Evolutionary conservation across 1,284 basidiomycete species (phyloP).

Genomic region (Sanghuangporus weigelae): DNA sequence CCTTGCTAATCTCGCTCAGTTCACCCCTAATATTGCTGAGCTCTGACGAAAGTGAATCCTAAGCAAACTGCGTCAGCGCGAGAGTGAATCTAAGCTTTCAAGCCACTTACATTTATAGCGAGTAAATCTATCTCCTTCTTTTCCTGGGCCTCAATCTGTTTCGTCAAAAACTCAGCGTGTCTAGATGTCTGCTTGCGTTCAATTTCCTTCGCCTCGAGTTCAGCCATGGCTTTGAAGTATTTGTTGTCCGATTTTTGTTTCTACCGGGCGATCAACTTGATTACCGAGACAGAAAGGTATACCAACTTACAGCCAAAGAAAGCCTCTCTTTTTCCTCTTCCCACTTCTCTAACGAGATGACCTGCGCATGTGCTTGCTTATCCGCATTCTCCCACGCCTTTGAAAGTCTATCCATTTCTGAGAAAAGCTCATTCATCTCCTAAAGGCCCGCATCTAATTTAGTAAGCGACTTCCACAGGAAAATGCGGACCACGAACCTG

Average conservation of each 20-base stretch:
- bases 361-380: conserved; percentile 77
- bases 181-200: conserved; percentile 69
- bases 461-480: not conserved
- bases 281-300: not conserved
- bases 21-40: not conserved
- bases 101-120: conserved; percentile 1
- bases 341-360: conserved; percentile 71
- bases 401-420: conserved; percentile 84
- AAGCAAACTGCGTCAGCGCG: conserved; percentile 12
- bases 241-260: conserved; percentile 95
- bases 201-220: conserved; percentile 77
- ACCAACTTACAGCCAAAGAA: conserved; percentile 54
- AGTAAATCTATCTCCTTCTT: conserved; percentile 47
- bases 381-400: conserved; percentile 87
- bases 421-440: conserved; percentile 59
- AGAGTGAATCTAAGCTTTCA: not conserved
- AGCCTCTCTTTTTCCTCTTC: conserved; percentile 73
- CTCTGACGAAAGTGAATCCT: conserved; percentile 27
- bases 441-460: conserved; percentile 3
- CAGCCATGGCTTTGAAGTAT: conserved; percentile 87
- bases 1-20: no score
- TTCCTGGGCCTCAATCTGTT: conserved; percentile 64
- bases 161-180: conserved; percentile 74
- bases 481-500: conserved; percentile 35
- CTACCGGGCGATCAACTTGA: conserved; percentile 29